Conservation (phyloP, 352 stramenopile species). For the Globisporangium nagaii region DNA sequence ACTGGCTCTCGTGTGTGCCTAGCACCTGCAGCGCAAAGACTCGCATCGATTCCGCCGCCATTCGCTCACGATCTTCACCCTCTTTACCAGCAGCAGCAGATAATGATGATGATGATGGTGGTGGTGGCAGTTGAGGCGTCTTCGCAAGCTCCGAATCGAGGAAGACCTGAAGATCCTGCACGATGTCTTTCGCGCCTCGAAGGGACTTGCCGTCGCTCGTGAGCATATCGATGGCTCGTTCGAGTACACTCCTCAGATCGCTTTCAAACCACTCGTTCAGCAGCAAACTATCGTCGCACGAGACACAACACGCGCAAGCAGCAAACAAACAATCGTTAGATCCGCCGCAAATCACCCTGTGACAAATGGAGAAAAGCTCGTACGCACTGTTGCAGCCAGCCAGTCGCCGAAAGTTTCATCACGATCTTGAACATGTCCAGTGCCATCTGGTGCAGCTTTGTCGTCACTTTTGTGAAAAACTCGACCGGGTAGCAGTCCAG, state of each 20-base stretch:
- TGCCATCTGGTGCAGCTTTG: constrained; percentile 8
- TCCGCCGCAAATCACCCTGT: no score
- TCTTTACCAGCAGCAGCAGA: no score
- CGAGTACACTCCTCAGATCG: constrained; percentile 11
- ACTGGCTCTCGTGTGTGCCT: not conserved
- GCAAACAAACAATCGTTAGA: not conserved
- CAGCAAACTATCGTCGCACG: constrained; percentile 10
- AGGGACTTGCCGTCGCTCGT: constrained; percentile 12
- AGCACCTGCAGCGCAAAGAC: constrained; percentile 8
- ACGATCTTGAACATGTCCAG: constrained; percentile 1
- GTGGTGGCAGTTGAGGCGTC: no score
- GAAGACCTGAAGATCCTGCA: constrained; percentile 4
- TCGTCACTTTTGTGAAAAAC: constrained; percentile 16
- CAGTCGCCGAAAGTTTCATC: not conserved
- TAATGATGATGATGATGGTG: no score
- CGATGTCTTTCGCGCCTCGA: constrained; percentile 14
- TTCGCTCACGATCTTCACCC: not conserved
- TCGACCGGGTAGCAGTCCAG: constrained; percentile 36
- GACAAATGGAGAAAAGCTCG: not conserved
- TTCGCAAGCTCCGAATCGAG: not conserved
- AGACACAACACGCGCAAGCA: no score
- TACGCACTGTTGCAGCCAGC: constrained; percentile 12
- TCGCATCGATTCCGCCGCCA: not conserved
- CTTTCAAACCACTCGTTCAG: constrained; percentile 17
- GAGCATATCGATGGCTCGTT: constrained; percentile 10